A percentile compares a stretch with the other conserved stretches of the same genome.
Conservation (phyloP, 768 basidiomycete genomes). For the Serendipita sp. region DNA sequence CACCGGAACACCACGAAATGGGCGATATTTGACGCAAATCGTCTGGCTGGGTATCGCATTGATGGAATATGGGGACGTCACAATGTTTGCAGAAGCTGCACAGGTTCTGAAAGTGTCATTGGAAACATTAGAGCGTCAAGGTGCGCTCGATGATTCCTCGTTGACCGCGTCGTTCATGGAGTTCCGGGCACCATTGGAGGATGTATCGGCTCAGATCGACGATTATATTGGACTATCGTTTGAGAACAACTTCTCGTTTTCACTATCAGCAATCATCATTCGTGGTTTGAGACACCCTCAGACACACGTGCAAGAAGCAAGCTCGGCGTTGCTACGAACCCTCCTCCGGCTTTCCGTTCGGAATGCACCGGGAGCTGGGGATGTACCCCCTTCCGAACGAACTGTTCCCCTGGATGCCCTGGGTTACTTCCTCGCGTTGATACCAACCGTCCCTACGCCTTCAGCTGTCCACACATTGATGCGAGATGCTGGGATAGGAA, state of each 20-base stretch:
- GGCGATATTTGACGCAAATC: constrained; percentile 54
- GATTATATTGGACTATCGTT: constrained; percentile 59
- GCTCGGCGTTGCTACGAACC: constrained; percentile 34
- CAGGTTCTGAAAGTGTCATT: constrained; percentile 40
- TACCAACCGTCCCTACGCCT: constrained; percentile 48
- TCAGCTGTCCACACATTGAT: constrained; percentile 44
- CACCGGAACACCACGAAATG: constrained; percentile 48
- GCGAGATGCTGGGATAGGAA: constrained; percentile 42
- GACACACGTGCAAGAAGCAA: constrained; percentile 44
- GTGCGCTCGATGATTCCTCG: constrained; percentile 31
- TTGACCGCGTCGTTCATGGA: constrained; percentile 32
- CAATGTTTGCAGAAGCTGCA: constrained; percentile 45
- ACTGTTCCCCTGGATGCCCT: constrained; percentile 39
- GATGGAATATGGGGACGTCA: constrained; percentile 58
- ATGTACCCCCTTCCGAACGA: constrained; percentile 20
- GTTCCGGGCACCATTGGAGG: constrained; percentile 45
- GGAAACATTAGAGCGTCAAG: constrained; percentile 44
- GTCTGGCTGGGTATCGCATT: constrained; percentile 85
- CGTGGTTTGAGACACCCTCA: constrained; percentile 63
- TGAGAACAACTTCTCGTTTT: constrained; percentile 63
- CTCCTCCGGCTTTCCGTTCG: constrained; percentile 43
- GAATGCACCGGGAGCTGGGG: neutral
- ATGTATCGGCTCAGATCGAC: constrained; percentile 56
- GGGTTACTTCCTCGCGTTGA: constrained; percentile 64
- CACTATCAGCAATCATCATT: constrained; percentile 67